Base-by-base conservation (phyloP, 2,329 filamentous ascomycete genomes). In the Apiospora pterosperma region DNA sequence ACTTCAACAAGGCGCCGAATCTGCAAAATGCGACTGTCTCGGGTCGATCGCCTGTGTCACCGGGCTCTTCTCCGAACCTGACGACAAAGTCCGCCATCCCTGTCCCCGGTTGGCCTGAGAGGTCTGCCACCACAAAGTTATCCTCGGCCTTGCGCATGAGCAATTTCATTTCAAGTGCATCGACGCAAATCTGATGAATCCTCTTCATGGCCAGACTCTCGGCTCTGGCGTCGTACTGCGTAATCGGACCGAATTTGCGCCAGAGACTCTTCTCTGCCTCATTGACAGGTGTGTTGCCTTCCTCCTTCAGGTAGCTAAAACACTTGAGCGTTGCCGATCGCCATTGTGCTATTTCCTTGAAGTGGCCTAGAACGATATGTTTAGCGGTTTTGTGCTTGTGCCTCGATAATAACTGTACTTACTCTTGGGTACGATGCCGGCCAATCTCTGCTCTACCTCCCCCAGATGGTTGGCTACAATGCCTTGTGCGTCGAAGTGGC, bases 131-230 rank as follows among this genome's bases (percentile, higher is more conserved):
- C 5, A 3, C 2, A n/a, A 55, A n/a, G 0, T 1, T n/a, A 12
- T 55, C 48, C 16, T 34, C 28, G 16, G 48, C 48, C 48, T 34
- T 55, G 16, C 48, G 48, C 48, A 55, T 55, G 7, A 55, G 48
- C 12, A 55, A 34, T n/a, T 34, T 34, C 48, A 55, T 7, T 34
- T 34, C 48, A 55, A n/a, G 3, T n/a, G 48, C 48, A 55, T 34
- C 48, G 5, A 0, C n/a, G 48, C 25, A 55, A 0, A 55, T 34
- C 48, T 55, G 25, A 12, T 1, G 16, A 5, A 34, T n/a, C 4
- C 25, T 55, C 6, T 34, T 8, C 14, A 11, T 11, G 3, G 25
- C 48, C 16, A n/a, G 3, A 4, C 25, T 4, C 5, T 55, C 28
- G 6, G 16, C 48, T 34, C 19, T 55, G 1, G 7, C 3, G 48